phyloP scores from a whole-genome alignment of 176 grass and related monocot genomes.

The Carex pumila region DNA sequence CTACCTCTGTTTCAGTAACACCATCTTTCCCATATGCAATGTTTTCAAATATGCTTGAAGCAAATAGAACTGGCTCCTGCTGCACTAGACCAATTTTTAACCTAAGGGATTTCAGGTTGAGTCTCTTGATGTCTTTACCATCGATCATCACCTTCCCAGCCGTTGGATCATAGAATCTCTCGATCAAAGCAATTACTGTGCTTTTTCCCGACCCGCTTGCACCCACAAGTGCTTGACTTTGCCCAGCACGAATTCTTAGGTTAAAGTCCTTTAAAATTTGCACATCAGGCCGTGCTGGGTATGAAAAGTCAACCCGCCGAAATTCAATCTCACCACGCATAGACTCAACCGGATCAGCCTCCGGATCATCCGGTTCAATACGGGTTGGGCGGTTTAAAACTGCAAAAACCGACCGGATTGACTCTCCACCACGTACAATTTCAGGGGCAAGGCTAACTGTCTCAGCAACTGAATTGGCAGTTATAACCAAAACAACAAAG shows the following conservation, averaged over 20 bases:
- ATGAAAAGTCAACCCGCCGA: conserved; percentile 67
- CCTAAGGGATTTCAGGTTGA: conserved; percentile 64
- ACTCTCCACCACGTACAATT: conserved; percentile 85
- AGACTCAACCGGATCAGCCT: conserved; percentile 40
- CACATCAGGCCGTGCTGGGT: conserved; percentile 60
- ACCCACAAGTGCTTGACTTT: too few relatives aligned
- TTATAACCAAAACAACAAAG: conserved; percentile 88
- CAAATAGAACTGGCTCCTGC: conserved; percentile 82
- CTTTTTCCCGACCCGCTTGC: too few relatives aligned
- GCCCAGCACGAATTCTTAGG: too few relatives aligned
- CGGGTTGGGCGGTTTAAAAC: conserved; percentile 54
- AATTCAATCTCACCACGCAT: conserved; percentile 73
- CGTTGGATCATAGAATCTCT: conserved; percentile 80
- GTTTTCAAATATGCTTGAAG: conserved; percentile 72
- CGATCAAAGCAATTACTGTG: conserved; percentile 24
- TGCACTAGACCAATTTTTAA: conserved; percentile 69
- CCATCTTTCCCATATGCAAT: conserved; percentile 71
- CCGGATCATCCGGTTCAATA: conserved; percentile 66
- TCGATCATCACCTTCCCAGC: conserved; percentile 75
- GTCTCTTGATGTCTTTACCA: conserved; percentile 63
- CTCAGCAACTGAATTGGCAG: conserved; percentile 87
- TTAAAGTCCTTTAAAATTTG: conserved; percentile 34
- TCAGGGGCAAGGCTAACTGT: conserved; percentile 76
- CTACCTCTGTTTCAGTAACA: conserved; percentile 49
- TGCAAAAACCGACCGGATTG: conserved; percentile 67